Evolutionary conservation across 139 green algal species (phyloP).

Genomic region (Closterium sp.): DNA sequence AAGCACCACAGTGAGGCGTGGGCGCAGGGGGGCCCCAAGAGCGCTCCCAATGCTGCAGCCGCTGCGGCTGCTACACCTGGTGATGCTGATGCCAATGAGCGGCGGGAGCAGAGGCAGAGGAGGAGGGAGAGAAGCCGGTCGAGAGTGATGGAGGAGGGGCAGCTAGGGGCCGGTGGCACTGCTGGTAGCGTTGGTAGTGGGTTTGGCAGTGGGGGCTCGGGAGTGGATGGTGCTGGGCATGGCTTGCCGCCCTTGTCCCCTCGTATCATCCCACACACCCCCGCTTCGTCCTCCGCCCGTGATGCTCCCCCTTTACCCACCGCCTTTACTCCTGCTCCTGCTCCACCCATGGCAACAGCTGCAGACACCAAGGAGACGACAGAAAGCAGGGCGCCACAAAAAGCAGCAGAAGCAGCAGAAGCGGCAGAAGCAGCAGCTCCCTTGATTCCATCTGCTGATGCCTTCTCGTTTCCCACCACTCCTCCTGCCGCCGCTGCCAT

Average conservation of each 20-base stretch:
- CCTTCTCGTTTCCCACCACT: background rate
- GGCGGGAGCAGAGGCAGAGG: background rate
- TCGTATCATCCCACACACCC: background rate
- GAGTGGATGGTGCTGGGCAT: background rate
- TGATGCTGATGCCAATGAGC: background rate
- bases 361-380: background rate
- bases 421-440: background rate
- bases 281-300: background rate
- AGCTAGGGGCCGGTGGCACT: background rate
- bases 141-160: background rate
- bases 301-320: no score
- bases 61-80: background rate
- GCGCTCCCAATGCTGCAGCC: background rate
- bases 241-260: background rate
- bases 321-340: no score
- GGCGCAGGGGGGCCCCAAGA: background rate
- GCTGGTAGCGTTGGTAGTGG: background rate
- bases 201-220: background rate
- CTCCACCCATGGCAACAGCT: background rate
- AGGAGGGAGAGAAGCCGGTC: background rate
- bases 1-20: background rate
- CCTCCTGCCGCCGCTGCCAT: background rate
- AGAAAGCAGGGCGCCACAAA: background rate
- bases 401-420: background rate
- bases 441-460: no score